Conservation (phyloP, 768 basidiomycete genomes). For the Russula ochroleuca region DNA sequence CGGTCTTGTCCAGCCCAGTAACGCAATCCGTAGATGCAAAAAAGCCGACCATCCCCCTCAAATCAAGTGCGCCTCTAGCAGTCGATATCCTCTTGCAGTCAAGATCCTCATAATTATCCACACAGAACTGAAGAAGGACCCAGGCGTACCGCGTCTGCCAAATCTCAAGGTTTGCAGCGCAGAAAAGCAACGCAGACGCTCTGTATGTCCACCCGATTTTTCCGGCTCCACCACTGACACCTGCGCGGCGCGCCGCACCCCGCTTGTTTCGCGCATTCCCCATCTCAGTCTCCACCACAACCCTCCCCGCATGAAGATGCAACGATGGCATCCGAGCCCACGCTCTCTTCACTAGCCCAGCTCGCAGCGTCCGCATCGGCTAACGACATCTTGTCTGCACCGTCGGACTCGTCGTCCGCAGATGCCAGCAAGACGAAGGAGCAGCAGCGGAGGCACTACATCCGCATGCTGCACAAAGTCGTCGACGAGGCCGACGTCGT, state of each 20-base stretch:
- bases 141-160: constrained; percentile 80
- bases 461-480: constrained; percentile 83
- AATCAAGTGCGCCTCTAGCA: constrained; percentile 9
- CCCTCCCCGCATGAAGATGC: constrained; percentile 45
- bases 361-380: constrained; percentile 40
- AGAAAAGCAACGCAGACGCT: constrained; percentile 44
- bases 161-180: constrained; percentile 59
- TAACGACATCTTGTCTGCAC: constrained; percentile 36
- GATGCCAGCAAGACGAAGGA: constrained; percentile 58
- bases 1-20: not conserved
- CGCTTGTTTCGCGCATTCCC: not conserved
- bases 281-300: constrained; percentile 10
- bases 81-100: not conserved
- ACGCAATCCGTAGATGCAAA: not conserved
- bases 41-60: constrained; percentile 11
- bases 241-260: no score
- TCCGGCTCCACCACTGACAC: no score
- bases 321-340: constrained; percentile 71
- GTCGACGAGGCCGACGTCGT: constrained; percentile 91
- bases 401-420: constrained; percentile 29
- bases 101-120: not conserved
- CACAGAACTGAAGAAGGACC: constrained; percentile 84
- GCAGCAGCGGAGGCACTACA: constrained; percentile 66
- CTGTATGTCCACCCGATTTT: constrained; percentile 34
- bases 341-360: constrained; percentile 55